Percentiles rank a stretch among this genome's conserved stretches.
These are phyloP conservation scores for Xylariaceae sp. DNA, from an alignment of 2,329 filamentous ascomycete species.

Conservation along the genomic window DNA sequence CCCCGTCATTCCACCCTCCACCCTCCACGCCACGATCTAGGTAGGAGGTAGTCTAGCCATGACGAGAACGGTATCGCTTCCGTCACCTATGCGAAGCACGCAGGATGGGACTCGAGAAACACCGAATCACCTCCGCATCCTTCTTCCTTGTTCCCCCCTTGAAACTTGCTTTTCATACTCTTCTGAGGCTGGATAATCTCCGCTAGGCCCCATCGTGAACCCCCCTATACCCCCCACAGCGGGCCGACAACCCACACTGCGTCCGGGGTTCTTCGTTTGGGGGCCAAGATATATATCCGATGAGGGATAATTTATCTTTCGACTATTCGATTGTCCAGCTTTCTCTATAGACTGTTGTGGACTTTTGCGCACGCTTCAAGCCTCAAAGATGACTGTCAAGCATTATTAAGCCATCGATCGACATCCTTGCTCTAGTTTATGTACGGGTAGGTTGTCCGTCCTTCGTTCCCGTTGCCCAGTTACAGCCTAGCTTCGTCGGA, in stretches of 20 bases:
- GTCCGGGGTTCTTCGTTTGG: conserved; percentile 14
- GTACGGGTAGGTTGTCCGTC: too few relatives aligned
- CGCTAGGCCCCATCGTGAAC: too few relatives aligned
- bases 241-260: conserved; percentile 26
- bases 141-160: background rate
- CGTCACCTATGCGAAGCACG: conserved; percentile 1
- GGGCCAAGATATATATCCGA: conserved; percentile 12
- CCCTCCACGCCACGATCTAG: too few relatives aligned
- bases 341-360: too few relatives aligned
- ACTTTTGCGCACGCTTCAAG: too few relatives aligned
- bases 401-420: too few relatives aligned
- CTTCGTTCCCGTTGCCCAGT: too few relatives aligned
- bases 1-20: background rate
- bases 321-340: background rate
- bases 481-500: too few relatives aligned
- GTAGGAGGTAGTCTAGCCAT: too few relatives aligned
- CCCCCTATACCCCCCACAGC: conserved; percentile 27
- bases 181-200: conserved; percentile 7
- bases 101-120: background rate
- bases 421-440: too few relatives aligned
- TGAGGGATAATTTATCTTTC: conserved; percentile 8
- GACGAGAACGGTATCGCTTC: conserved; percentile 9
- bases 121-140: conserved; percentile 7
- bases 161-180: conserved; percentile 19
- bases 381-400: too few relatives aligned